Conservation (phyloP, 805 yeast species). For the Ogataea siamensis region DNA sequence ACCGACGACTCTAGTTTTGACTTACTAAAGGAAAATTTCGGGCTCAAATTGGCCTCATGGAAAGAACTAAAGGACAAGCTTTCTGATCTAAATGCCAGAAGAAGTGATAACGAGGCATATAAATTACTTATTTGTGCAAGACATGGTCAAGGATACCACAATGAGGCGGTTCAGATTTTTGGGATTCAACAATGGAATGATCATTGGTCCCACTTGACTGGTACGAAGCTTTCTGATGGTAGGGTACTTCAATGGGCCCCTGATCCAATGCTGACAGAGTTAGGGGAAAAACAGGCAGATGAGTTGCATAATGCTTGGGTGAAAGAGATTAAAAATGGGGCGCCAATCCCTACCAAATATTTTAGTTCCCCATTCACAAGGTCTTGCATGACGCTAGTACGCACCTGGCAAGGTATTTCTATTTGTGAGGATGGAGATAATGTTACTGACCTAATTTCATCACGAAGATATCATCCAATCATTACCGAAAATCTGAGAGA, state of each 20-base stretch:
- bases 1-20: constrained; percentile 49
- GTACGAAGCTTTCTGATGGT: constrained; percentile 43
- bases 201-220: constrained; percentile 50
- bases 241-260: constrained; percentile 51
- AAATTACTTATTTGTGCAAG: constrained; percentile 56
- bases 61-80: constrained; percentile 34
- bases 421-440: constrained; percentile 27
- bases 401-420: constrained; percentile 49
- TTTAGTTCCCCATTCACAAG: constrained; percentile 66
- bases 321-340: constrained; percentile 42
- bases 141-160: constrained; percentile 73
- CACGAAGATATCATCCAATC: constrained; percentile 24
- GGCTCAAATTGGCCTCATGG: constrained; percentile 44
- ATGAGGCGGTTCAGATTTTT: constrained; percentile 50
- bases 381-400: constrained; percentile 53
- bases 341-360: constrained; percentile 54
- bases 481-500: constrained; percentile 54
- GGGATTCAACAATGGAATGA: constrained; percentile 58
- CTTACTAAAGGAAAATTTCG: constrained; percentile 43
- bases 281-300: constrained; percentile 56
- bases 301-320: constrained; percentile 45
- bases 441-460: constrained; percentile 15
- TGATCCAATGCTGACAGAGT: constrained; percentile 55
- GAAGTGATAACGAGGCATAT: constrained; percentile 39
- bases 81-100: constrained; percentile 30